Evolutionary conservation across 495 filamentous ascomycete genomes (phyloP), one percentile per base, ranked within the genome.

Genomic region (Saxispiralis lemnorum): DNA sequence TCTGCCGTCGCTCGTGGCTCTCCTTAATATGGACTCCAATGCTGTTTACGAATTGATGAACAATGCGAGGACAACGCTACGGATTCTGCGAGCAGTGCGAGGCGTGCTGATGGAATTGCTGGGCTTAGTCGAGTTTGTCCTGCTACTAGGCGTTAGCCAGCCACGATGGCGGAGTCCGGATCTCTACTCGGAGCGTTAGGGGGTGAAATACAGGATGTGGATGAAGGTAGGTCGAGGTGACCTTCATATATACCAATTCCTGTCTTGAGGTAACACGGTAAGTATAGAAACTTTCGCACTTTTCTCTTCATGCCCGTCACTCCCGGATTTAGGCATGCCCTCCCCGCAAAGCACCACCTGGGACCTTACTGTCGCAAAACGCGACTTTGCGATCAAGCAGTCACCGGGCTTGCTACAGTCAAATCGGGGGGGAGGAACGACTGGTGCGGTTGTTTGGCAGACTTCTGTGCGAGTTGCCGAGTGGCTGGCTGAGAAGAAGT

Each of bases 391-490:
- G 11, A 82, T 95, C 54, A 72, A 78, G 46, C 89, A 97, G 59
- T 93, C 84, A 0, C 89, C 88, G 7, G 72, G 73, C 2, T 60
- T 95, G 10, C 69, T 97, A 7, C 72, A 74, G 1, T 89, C 84
- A 6, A 72, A 76, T 45, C 76, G 84, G 13, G 69, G 72, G 16
- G 78, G 76, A 14, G 92, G 89, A 1, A 97, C 89, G 1, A 97
- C 89, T 3, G 89, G 89, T 44, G 40, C 43, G 81, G 83, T 88
- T 15, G 64, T 92, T 13, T 97, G 89, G 89, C 89, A 83, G 65
- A 80, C 93, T 54, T 93, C 86, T 2, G 85, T 89, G 16, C 63
- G 73, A 41, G 76, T 96, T 56, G 81, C 89, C 11, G 67, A 76
- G 55, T 97, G 86, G 85, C 64, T 95, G 31, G 64, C 71, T 19